Base-by-base conservation (phyloP, 345 rosid genomes). In the Arabis alpina region DNA sequence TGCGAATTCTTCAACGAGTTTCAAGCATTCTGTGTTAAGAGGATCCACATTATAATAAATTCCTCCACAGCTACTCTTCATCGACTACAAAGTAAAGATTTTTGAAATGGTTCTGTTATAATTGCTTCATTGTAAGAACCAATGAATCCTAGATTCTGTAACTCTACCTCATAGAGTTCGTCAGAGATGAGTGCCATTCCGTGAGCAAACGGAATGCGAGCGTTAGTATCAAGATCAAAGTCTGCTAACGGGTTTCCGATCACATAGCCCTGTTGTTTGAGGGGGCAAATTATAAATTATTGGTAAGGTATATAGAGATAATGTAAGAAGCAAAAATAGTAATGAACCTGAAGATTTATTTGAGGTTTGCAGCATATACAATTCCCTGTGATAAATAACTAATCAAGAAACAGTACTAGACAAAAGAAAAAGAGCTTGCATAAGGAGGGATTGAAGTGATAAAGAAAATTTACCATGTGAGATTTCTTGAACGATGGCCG, bases 321-420 rank as follows among this genome's bases (percentile, higher is more conserved):
- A 40, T 16, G 53, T 49, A 49, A 28, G 47, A 48, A 56, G 45
- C 44, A 73, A 12, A 64, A 39, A 57, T 11, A 57, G 1, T 37
- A 6, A 36, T 53, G 40, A 43, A 88, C 93, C 93, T 88, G 86
- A 6, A 87, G 75, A 71, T 85, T 83, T 39, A 88, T 73, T 12
- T 49, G 44, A 28, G 88, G 89, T 60, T 70, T 41, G 55, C 60
- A 52, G 23, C 82, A 83, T 39, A 64, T 80, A 12, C 66, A 80
- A 32, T 88, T 88, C 68, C 79, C 95, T 90, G 88, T 81, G 63
- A 37, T 51, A 68, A 7, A 8, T 4, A 42, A 65, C 1, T 19
- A 27, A 42, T 73, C 60, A 19, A 57, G 53, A 66, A 61, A 36
- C 4, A 5, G 12, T 12, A 19, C 23, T 19, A 30, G 11, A 36